Conservation (phyloP, 768 basidiomycete species). For the Lactarius tabidus region DNA sequence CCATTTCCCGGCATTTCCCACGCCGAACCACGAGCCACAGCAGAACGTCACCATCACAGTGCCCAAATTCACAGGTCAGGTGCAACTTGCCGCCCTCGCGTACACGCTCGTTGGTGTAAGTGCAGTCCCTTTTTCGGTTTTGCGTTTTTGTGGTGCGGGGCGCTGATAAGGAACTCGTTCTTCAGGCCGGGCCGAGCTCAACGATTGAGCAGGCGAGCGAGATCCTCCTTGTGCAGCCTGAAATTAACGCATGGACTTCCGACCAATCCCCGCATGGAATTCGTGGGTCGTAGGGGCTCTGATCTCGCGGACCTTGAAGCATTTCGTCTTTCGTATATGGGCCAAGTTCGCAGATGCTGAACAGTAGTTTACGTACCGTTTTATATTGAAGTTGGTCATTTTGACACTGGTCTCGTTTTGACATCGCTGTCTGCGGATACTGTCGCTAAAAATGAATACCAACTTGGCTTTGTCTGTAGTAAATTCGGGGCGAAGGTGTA, state of each 20-base stretch:
- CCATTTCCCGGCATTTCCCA: constrained; percentile 19
- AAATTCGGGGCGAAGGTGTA: constrained; percentile 38
- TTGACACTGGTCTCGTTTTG: too few species aligned
- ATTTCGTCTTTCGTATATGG: background rate
- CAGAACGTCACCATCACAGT: constrained; percentile 32
- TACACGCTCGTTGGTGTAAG: constrained; percentile 22
- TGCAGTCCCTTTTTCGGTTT: background rate
- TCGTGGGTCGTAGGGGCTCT: background rate
- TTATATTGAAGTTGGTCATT: background rate
- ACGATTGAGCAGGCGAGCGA: constrained; percentile 12
- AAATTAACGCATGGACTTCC: background rate
- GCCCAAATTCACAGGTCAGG: constrained; percentile 11
- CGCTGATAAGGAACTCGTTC: background rate
- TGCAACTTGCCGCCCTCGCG: constrained; percentile 12
- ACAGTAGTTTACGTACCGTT: background rate
- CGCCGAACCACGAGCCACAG: constrained; percentile 26
- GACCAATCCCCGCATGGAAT: background rate
- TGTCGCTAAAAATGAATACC: background rate
- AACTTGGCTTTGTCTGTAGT: background rate
- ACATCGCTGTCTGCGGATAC: background rate
- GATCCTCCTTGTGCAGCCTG: constrained; percentile 10
- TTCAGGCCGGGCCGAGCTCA: constrained; percentile 12
- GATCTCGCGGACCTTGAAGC: background rate
- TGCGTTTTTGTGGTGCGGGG: background rate
- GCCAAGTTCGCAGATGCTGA: background rate